phyloP scores from a whole-genome alignment of 345 rosid species.

The Salix brachista region DNA sequence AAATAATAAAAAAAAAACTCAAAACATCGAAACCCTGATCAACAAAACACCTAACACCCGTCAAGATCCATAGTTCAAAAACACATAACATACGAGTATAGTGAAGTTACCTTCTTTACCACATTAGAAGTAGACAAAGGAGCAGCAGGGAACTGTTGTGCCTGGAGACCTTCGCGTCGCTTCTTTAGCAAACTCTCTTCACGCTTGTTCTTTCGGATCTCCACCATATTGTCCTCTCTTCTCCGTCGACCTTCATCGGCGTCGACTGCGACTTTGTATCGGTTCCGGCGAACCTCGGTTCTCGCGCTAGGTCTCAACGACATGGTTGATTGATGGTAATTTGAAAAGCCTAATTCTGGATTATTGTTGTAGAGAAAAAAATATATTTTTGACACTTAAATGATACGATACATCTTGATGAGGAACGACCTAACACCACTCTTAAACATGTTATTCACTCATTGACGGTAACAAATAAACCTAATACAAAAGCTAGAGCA shows the following conservation, averaged over 20 bases:
- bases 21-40: not conserved
- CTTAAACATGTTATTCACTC: too few relatives aligned
- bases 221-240: slow-evolving; percentile 26
- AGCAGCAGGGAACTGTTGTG: slow-evolving; percentile 8
- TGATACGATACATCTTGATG: too few relatives aligned
- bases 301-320: slow-evolving; percentile 16
- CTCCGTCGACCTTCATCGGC: slow-evolving; percentile 24
- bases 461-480: too few relatives aligned
- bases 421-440: too few relatives aligned
- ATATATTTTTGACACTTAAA: too few relatives aligned
- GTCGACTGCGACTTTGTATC: slow-evolving; percentile 17
- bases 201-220: slow-evolving; percentile 30
- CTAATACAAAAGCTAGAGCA: too few relatives aligned
- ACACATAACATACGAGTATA: not conserved
- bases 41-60: not conserved
- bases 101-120: slow-evolving; percentile 21
- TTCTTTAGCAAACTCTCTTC: slow-evolving; percentile 30
- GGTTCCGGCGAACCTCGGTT: slow-evolving; percentile 18
- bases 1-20: not conserved
- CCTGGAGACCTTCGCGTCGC: slow-evolving; percentile 26
- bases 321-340: not conserved
- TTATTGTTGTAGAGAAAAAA: too few relatives aligned
- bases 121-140: not conserved
- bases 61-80: not conserved
- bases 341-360: not conserved